phyloP scores from a whole-genome alignment of 352 stramenopile species.

The Phytophthora agathidicida region DNA sequence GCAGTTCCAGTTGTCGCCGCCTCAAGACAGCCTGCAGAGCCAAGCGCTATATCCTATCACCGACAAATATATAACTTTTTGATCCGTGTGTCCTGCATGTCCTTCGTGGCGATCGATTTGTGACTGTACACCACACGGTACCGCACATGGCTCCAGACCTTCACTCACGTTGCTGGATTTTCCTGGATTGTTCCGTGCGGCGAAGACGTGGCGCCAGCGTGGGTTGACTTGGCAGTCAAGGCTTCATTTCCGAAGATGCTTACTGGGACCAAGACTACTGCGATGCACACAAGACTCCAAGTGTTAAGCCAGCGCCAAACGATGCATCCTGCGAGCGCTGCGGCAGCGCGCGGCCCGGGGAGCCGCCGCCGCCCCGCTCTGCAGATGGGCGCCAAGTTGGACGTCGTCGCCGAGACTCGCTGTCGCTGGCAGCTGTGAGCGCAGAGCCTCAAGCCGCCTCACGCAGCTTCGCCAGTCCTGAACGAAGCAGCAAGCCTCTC shows the following conservation, averaged over 20 bases:
- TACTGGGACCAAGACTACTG: constrained; percentile 1
- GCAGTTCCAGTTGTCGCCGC: neutral
- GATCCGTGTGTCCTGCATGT: no score
- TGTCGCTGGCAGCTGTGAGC: constrained; percentile 24
- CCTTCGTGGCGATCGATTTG: no score
- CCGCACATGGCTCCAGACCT: no score
- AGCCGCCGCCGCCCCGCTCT: constrained; percentile 21
- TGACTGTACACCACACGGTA: no score
- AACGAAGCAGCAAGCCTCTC: constrained; percentile 26
- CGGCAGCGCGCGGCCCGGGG: constrained; percentile 25
- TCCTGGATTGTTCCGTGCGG: constrained; percentile 30
- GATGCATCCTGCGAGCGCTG: constrained; percentile 25
- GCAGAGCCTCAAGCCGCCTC: constrained; percentile 27
- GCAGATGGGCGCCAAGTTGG: constrained; percentile 35
- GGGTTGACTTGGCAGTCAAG: constrained; percentile 20
- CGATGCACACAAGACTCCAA: constrained; percentile 14
- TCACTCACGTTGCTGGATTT: constrained; percentile 22
- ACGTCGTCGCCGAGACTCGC: constrained; percentile 25
- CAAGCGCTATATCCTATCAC: constrained; percentile 8
- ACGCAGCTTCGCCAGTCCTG: constrained; percentile 20
- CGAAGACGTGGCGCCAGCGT: constrained; percentile 13
- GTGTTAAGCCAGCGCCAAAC: constrained; percentile 16
- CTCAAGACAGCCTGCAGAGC: neutral
- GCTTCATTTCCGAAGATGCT: constrained; percentile 40
- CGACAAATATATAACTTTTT: constrained; percentile 38